Evolutionary conservation across 1,284 basidiomycete genomes (phyloP).

Genomic region (Calocybe gambosa): DNA sequence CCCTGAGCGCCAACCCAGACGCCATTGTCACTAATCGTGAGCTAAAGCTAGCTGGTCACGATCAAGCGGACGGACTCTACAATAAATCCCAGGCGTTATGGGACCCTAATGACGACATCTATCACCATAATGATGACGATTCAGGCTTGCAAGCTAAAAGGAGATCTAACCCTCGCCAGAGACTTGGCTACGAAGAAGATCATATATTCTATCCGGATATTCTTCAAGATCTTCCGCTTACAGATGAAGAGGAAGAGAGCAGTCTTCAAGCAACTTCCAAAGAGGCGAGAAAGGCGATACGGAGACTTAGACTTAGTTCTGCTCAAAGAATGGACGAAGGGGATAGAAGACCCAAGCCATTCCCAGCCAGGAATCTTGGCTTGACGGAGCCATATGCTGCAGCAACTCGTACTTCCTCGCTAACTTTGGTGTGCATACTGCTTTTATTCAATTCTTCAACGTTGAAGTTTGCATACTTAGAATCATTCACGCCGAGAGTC

Average conservation of each 20-base stretch:
- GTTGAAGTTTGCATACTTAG: not conserved
- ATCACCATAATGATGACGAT: slow-evolving; percentile 12
- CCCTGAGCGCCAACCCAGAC: slow-evolving; percentile 45
- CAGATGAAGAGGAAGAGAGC: slow-evolving; percentile 31
- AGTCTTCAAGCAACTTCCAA: slow-evolving; percentile 19
- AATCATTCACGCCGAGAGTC: not conserved
- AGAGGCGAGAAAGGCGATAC: slow-evolving; percentile 22
- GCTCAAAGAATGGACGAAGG: slow-evolving; percentile 17
- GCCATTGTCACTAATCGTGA: slow-evolving; percentile 46
- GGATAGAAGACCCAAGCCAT: slow-evolving; percentile 23
- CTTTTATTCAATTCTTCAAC: not conserved
- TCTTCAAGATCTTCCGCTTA: slow-evolving; percentile 30
- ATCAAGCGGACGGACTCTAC: slow-evolving; percentile 23
- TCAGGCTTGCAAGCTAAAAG: slow-evolving; percentile 9
- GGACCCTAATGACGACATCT: slow-evolving; percentile 18
- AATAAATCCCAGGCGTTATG: slow-evolving; percentile 15
- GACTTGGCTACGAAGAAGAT: slow-evolving; percentile 3
- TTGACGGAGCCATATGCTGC: slow-evolving; percentile 4
- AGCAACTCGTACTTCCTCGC: slow-evolving; percentile 1
- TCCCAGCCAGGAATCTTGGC: slow-evolving; percentile 22
- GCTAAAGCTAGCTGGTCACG: slow-evolving; percentile 17
- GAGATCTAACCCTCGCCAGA: slow-evolving; percentile 18
- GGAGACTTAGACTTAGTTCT: slow-evolving; percentile 17
- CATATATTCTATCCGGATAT: slow-evolving; percentile 21
- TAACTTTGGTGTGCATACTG: slow-evolving; percentile 1